Evolutionary conservation across 306 rosid species (phyloP).

Genomic region (Pyrus bretschneideri): DNA sequence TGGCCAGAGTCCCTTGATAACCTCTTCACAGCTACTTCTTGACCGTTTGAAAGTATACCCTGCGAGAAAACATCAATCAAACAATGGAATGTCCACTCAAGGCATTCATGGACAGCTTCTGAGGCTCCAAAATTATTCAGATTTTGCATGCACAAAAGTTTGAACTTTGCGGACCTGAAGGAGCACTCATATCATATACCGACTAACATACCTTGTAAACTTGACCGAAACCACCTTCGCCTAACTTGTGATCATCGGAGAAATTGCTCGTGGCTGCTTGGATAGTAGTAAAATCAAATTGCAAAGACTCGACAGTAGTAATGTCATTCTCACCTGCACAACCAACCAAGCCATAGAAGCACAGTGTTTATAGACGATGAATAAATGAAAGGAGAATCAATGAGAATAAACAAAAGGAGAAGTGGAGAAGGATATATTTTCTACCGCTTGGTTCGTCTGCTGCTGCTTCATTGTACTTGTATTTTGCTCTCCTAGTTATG

Average conservation of each 20-base stretch:
- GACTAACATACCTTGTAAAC: conserved; percentile 8
- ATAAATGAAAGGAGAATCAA: too few species aligned
- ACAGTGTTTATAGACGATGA: too few species aligned
- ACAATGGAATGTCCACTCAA: neutral
- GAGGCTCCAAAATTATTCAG: neutral
- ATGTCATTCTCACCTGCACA: neutral
- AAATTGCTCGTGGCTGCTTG: conserved; percentile 19
- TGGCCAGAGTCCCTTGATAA: conserved; percentile 39
- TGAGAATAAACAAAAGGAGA: too few species aligned
- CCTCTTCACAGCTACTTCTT: conserved; percentile 63
- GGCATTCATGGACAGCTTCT: too few species aligned
- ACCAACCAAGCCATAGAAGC: neutral
- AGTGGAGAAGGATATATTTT: neutral
- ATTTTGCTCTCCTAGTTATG: neutral
- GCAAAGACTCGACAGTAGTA: conserved; percentile 2
- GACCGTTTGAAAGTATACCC: conserved; percentile 43
- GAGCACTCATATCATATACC: too few species aligned
- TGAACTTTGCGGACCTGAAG: neutral
- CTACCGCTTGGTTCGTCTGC: neutral
- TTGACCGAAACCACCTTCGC: conserved; percentile 27
- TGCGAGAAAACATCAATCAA: neutral
- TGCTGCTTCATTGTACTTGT: neutral
- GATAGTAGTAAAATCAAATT: conserved; percentile 13
- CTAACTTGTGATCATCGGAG: conserved; percentile 13
- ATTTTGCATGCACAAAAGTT: neutral